Evolutionary conservation across 768 basidiomycete species (phyloP), one percentile per base, ranked within the genome.

Genomic region (Mycena amicta): DNA sequence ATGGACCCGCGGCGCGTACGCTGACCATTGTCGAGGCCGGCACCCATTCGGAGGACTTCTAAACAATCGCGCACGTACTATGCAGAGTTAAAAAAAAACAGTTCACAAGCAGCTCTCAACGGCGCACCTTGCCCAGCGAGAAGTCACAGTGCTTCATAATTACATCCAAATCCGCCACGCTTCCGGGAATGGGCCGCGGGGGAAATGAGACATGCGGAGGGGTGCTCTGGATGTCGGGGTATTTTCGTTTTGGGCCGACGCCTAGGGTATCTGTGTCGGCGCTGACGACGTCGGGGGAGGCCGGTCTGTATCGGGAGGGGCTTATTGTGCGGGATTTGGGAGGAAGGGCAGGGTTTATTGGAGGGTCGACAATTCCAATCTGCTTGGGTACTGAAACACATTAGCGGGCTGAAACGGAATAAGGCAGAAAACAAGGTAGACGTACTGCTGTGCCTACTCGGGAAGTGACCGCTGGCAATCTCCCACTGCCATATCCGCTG

Each of bases 61-160:
- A 97, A 75, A 66, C 95, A 98, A 68, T 97, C 95, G 11, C 95
- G 89, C n/a, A 97, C 95, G 71, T 93, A 94, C 90, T 95, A 62
- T 43, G 40, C 46, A 23, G 27, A 18, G 33, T 50, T 56, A 53
- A 53, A 45, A 23, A 45, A 45, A 15, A 23, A 23, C 43, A 45
- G 8, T 37, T 18, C 50, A 58, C 41, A 49, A 31, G 57, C 62
- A 59, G 51, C 22, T 6, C 30, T 27, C 20, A 53, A 26, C 18
- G 51, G 61, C 72, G 40, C 54, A 89, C 90, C 82, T 90, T 90
- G 65, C 80, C 79, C 61, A 81, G 75, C 29, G 84, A 81, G 69
- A 94, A 95, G 74, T 92, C 88, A 72, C 95, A 97, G 64, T 91
- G 82, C 47, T 89, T 85, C 86, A 92, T 86, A 25, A 96, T 76